These are phyloP conservation scores for Candida boidinii DNA, from an alignment of 805 yeast genomes.

Conservation along the genomic window DNA sequence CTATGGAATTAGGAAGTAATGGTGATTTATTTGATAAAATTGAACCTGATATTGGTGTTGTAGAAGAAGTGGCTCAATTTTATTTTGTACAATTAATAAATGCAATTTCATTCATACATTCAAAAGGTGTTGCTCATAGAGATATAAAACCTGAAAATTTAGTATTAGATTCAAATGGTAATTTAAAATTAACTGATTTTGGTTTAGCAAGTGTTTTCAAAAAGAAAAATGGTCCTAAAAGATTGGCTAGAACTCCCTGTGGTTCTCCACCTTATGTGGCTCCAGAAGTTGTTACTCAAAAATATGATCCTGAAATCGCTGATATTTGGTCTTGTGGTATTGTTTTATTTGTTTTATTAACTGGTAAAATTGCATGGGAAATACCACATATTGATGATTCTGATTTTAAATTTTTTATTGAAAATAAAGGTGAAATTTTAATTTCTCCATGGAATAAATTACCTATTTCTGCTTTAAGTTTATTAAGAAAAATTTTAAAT, in stretches of 20 bases:
- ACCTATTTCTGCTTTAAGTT: conserved; percentile 37
- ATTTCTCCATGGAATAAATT: conserved; percentile 49
- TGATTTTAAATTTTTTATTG: conserved; percentile 17
- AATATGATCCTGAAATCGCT: conserved; percentile 46
- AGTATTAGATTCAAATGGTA: conserved; percentile 52
- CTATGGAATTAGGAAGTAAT: conserved; percentile 61
- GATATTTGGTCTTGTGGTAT: conserved; percentile 71
- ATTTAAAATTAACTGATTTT: conserved; percentile 68
- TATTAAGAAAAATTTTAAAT: conserved; percentile 44
- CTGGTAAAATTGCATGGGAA: conserved; percentile 71
- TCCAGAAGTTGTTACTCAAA: conserved; percentile 50
- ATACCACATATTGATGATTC: conserved; percentile 44
- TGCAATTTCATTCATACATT: conserved; percentile 54
- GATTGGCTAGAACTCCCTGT: conserved; percentile 45
- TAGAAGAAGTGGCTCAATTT: conserved; percentile 56
- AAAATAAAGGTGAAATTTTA: conserved; percentile 36
- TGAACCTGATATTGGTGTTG: conserved; percentile 67
- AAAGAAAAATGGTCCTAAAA: conserved; percentile 36
- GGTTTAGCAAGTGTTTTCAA: conserved; percentile 61
- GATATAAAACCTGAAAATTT: conserved; percentile 67
- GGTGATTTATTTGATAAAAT: conserved; percentile 77
- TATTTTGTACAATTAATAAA: conserved; percentile 58
- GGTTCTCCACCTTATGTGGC: conserved; percentile 78
- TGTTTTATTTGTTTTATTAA: conserved; percentile 49
- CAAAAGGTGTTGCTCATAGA: conserved; percentile 57